phyloP scores from a whole-genome alignment of 2,329 filamentous ascomycete genomes.

The Pseudocercospora cruenta region DNA sequence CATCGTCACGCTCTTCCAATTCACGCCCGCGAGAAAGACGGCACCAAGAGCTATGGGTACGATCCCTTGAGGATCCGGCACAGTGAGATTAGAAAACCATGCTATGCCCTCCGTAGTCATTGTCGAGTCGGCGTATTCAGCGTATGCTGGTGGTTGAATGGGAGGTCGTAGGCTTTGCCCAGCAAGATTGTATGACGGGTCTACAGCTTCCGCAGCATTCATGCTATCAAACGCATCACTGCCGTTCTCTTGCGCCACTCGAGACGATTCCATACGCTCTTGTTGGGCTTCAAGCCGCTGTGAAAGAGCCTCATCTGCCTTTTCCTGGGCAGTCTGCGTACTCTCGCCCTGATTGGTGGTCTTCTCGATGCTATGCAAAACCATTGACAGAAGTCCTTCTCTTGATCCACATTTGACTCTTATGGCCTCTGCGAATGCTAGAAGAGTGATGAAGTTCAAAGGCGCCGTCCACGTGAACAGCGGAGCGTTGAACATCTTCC shows the following conservation, averaged over 20 bases:
- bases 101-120: slow-evolving; percentile 61
- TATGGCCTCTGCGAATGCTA: slow-evolving; percentile 35
- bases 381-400: slow-evolving; percentile 33
- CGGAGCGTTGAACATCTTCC: slow-evolving; percentile 24
- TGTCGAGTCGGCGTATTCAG: slow-evolving; percentile 50
- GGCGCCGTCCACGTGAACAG: slow-evolving; percentile 11
- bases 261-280: neutral
- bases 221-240: neutral
- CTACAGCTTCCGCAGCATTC: neutral
- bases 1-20: neutral
- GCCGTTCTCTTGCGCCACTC: neutral
- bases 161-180: neutral
- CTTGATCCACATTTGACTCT: slow-evolving; percentile 33
- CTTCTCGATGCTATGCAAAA: slow-evolving; percentile 23
- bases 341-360: neutral
- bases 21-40: slow-evolving; percentile 19
- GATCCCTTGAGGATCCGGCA: slow-evolving; percentile 52
- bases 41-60: slow-evolving; percentile 23
- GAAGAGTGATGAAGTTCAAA: slow-evolving; percentile 32
- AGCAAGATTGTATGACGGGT: neutral
- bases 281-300: neutral
- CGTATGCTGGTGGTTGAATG: slow-evolving; percentile 9
- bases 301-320: slow-evolving; percentile 6
- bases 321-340: neutral
- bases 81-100: slow-evolving; percentile 63